These are phyloP conservation scores for Cryptosporidium canis DNA, from an alignment of 169 alveolate genomes.

Conservation along the genomic window DNA sequence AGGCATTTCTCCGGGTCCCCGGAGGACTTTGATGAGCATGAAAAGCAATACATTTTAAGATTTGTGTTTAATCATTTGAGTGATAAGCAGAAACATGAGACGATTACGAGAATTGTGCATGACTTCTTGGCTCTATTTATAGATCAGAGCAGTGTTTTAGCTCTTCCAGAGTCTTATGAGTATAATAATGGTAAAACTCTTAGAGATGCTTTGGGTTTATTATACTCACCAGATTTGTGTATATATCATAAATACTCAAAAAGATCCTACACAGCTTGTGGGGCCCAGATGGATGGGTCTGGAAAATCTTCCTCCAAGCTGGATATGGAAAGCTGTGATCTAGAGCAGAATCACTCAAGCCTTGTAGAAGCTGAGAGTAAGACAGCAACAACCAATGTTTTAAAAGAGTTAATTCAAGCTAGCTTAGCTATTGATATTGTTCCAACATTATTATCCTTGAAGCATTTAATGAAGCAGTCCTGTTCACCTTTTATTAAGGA, in stretches of 20 bases:
- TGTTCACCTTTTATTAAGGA: constrained; percentile 69
- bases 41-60: constrained; percentile 25
- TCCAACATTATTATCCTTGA: constrained; percentile 53
- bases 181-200: constrained; percentile 52
- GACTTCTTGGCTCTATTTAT: constrained; percentile 58
- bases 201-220: constrained; percentile 24
- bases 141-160: constrained; percentile 42
- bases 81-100: constrained; percentile 62
- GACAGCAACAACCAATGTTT: background rate
- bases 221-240: constrained; percentile 50
- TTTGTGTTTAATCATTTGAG: constrained; percentile 38
- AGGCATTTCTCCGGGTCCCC: background rate
- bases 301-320: constrained; percentile 1
- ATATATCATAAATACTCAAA: constrained; percentile 68
- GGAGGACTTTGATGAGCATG: constrained; percentile 7
- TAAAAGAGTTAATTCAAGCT: constrained; percentile 67
- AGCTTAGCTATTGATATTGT: constrained; percentile 67
- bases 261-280: background rate
- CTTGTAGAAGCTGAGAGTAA: background rate
- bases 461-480: constrained; percentile 63
- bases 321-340: background rate
- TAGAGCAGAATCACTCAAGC: background rate
- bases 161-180: constrained; percentile 57
- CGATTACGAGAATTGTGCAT: constrained; percentile 38
- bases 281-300: background rate